Evolutionary conservation across 345 rosid genomes (phyloP).

Genomic region (Gossypium mustelinum): DNA sequence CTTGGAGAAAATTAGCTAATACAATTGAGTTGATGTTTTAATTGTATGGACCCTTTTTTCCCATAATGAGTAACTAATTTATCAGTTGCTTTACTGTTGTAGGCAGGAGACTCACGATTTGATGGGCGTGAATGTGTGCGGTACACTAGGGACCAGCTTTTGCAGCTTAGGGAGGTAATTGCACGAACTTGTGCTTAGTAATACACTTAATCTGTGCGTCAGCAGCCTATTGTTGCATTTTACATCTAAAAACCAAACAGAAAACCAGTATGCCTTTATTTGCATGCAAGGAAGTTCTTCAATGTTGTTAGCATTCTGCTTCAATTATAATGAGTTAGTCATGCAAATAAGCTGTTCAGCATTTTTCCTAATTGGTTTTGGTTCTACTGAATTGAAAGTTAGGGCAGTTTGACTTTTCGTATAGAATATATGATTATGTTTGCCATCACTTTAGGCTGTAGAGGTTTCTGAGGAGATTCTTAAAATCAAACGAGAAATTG

Average conservation of each 20-base stretch:
- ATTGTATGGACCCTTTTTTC: neutral
- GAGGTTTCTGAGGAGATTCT: conserved; percentile 59
- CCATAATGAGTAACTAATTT: neutral
- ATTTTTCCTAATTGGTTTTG: neutral
- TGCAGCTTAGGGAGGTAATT: conserved; percentile 64
- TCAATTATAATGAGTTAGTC: neutral
- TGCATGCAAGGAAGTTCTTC: neutral
- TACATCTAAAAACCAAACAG: neutral
- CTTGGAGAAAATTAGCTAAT: neutral
- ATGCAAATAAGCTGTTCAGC: neutral
- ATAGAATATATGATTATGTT: conserved; percentile 4
- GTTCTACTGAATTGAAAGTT: neutral
- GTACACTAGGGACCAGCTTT: conserved; percentile 67
- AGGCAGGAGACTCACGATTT: conserved; percentile 66
- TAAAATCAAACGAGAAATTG: conserved; percentile 58
- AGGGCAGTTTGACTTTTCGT: neutral
- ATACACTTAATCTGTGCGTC: neutral
- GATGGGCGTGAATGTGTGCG: conserved; percentile 59
- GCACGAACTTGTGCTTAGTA: neutral
- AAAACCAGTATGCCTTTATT: neutral
- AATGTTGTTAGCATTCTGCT: neutral
- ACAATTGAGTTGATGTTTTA: neutral
- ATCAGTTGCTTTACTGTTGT: conserved; percentile 18
- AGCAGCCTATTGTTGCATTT: neutral
- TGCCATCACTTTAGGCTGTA: conserved; percentile 30